Percentiles rank a stretch among this genome's conserved stretches.
Conservation (phyloP, 2,329 filamentous ascomycete genomes). For the Elsinoe arachidis region DNA sequence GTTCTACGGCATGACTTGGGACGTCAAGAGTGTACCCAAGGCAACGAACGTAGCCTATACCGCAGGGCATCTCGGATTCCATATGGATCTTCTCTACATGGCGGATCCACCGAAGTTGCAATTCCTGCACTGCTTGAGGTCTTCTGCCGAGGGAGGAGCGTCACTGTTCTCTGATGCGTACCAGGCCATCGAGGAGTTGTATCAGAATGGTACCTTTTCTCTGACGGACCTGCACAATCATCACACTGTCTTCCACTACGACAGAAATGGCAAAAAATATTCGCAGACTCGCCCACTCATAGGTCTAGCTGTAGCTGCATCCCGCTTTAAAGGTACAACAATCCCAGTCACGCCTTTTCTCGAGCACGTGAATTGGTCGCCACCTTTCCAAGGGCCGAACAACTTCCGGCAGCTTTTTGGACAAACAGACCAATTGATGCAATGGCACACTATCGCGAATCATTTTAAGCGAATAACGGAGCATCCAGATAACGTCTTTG, state of each 20-base stretch:
- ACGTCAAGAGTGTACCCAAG: slow-evolving; percentile 71
- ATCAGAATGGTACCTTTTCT: slow-evolving; percentile 15
- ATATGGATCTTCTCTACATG: slow-evolving; percentile 91
- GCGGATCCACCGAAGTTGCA: slow-evolving; percentile 71
- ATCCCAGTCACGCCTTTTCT: slow-evolving; percentile 19
- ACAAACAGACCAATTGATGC: slow-evolving; percentile 16
- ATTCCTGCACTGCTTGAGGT: slow-evolving; percentile 79
- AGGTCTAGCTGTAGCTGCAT: slow-evolving; percentile 14
- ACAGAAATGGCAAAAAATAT: slow-evolving; percentile 41
- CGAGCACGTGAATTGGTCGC: slow-evolving; percentile 28
- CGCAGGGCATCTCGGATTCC: slow-evolving; percentile 68
- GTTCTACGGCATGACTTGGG: slow-evolving; percentile 87
- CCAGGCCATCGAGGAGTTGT: slow-evolving; percentile 43
- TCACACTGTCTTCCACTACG: slow-evolving; percentile 40
- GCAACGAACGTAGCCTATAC: slow-evolving; percentile 92
- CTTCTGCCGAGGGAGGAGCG: slow-evolving; percentile 69
- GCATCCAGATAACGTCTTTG: slow-evolving; percentile 49
- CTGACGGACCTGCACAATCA: slow-evolving; percentile 5
- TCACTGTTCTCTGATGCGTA: slow-evolving; percentile 78
- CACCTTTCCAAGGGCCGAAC: slow-evolving; percentile 31
- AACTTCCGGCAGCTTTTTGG: background rate
- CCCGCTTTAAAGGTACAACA: too few species aligned
- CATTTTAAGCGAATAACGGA: slow-evolving; percentile 55
- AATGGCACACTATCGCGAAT: slow-evolving; percentile 44
- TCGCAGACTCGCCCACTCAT: slow-evolving; percentile 23